Conservation (phyloP, 2,329 filamentous ascomycete genomes). For the Endoconidiophora laricicola region DNA sequence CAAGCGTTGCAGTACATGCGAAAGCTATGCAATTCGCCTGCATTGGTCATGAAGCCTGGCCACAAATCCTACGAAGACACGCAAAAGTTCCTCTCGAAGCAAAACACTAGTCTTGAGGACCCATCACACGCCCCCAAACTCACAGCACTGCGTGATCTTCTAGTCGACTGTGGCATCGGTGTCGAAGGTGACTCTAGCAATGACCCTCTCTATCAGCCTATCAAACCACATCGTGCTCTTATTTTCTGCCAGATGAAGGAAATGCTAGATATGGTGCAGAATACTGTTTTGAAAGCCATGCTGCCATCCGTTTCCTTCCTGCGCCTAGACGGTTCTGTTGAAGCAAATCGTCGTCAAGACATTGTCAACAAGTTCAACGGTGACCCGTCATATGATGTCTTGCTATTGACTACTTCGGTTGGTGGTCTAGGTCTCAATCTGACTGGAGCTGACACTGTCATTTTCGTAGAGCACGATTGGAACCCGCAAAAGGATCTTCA, state of each 20-base stretch:
- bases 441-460: slow-evolving; percentile 94
- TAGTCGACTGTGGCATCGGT: slow-evolving; percentile 98
- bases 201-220: slow-evolving; percentile 55
- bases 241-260: slow-evolving; percentile 99
- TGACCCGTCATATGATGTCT: slow-evolving; percentile 87
- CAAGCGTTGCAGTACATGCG: slow-evolving; percentile 98
- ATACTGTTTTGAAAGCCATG: slow-evolving; percentile 75
- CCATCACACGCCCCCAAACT: slow-evolving; percentile 83
- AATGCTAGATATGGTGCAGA: slow-evolving; percentile 98
- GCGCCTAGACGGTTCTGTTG: slow-evolving; percentile 84
- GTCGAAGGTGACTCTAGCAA: slow-evolving; percentile 44
- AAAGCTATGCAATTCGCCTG: slow-evolving; percentile 94
- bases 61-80: slow-evolving; percentile 83
- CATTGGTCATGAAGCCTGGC: slow-evolving; percentile 85
- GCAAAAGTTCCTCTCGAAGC: slow-evolving; percentile 59
- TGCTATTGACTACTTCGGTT: slow-evolving; percentile 86
- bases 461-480: slow-evolving; percentile 99
- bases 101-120: slow-evolving; percentile 71
- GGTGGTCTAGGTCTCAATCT: slow-evolving; percentile 88
- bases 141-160: slow-evolving; percentile 69
- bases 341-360: slow-evolving; percentile 84
- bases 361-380: slow-evolving; percentile 99
- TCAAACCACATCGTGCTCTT: slow-evolving; percentile 87
- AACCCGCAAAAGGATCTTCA: slow-evolving; percentile 98
- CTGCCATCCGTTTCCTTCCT: slow-evolving; percentile 87